Evolutionary conservation across 2,329 filamentous ascomycete species (phyloP), one percentile per base, ranked within the genome.

Genomic region (Cladophialophora carrionii): DNA sequence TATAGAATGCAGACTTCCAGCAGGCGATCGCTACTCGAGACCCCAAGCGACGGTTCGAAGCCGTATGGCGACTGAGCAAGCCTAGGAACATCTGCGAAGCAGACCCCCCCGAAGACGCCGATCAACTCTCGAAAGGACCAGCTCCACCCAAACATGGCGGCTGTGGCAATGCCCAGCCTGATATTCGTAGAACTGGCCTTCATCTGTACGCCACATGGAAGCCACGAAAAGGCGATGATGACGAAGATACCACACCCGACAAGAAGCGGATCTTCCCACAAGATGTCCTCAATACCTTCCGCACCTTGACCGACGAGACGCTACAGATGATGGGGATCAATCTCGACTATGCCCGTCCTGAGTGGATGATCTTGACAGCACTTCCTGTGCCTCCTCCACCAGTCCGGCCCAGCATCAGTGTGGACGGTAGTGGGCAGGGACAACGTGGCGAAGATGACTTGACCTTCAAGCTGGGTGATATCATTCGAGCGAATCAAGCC

Each of bases 401-500:
- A 2, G 96, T 99, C 43, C 90, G 95, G 61, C 95, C 95, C 4
- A 97, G 92, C 84, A 96, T 99, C 72, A 96, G 94, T 24, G 94
- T 98, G 81, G 96, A 98, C 74, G 93, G 95, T 59, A 96, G 92
- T 51, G 90, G 91, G 60, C 91, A 91, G 71, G 95, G 95, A 69
- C 88, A 94, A 83, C 90, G 95, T 69, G 95, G 95, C 76, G 95
- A 99, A 80, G 95, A 99, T 77, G 96, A 99, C 83, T 85, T 99
- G 85, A 99, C 95, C 0, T 99, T 97, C 85, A 99, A 99, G 81
- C 84, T 99, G 34, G 93, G 93, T 74, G 95, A 99, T 79, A 97
- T 99, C 73, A 95, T 99, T 72, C 92, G 95, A 71, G 94, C 95
- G 72, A 99, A 99, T 80, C 90, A 90, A 72, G 97, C 96, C 73